Base-by-base conservation (phyloP, 176 grass and related monocot species). In the Carex pumila region DNA sequence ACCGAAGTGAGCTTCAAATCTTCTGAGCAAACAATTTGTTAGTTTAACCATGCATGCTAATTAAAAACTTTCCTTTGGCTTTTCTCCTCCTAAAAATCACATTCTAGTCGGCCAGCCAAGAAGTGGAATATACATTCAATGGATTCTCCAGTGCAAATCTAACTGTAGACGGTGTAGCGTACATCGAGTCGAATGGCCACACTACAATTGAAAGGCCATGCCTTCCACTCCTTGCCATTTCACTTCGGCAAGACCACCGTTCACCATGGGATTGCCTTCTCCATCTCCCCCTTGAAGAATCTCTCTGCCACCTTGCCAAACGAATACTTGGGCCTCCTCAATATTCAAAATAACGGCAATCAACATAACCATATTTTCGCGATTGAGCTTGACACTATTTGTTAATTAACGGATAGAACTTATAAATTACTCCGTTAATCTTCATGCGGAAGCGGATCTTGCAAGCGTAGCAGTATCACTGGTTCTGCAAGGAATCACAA, bases 351-450 rank as follows among this genome's bases (percentile, higher is more conserved):
- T 65, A 85, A 89, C 29, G 86, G 90, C 29, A 94, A 90, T 41
- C 19, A 17, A 14, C 87, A 19, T 57, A 94, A 92, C 56, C 63
- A 92, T 36, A 34, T 95, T 7, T 83, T 95, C 41, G 93, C 86
- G 15, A 58, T 95, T 18, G 93, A 95, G 84, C 86, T 95, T 19
- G 93, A 95, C 75, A 89, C n/a, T n/a, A n/a, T n/a, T n/a, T n/a
- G n/a, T n/a, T n/a, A n/a, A n/a, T n/a, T n/a, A n/a, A n/a, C n/a
- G n/a, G n/a, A n/a, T n/a, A n/a, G n/a, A n/a, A n/a, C n/a, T n/a
- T n/a, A n/a, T n/a, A n/a, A n/a, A n/a, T n/a, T n/a, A n/a, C n/a
- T n/a, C n/a, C n/a, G n/a, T n/a, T n/a, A n/a, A n/a, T n/a, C n/a
- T n/a, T n/a, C n/a, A n/a, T n/a, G n/a, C n/a, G n/a, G n/a, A n/a